Percentiles rank a stretch among this genome's conserved stretches.
Evolutionary conservation across 192 early-diverging fungal genomes (phyloP).

Genomic region (Linnemannia schmuckeri): DNA sequence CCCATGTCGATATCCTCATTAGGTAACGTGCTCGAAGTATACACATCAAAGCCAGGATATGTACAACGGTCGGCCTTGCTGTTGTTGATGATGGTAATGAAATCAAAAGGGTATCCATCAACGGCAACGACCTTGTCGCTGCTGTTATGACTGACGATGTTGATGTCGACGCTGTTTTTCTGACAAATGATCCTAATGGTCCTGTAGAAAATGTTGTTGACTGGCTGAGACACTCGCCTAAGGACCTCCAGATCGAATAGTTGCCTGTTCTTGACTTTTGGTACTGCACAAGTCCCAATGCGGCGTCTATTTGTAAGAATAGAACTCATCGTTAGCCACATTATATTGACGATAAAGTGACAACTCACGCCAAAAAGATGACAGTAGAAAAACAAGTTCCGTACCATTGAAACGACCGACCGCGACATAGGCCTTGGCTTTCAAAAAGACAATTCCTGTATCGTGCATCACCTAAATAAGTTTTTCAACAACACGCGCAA

Average conservation of each 20-base stretch:
- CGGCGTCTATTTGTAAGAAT: slow-evolving; percentile 18
- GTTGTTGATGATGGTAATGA: slow-evolving; percentile 8
- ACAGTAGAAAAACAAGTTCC: neutral
- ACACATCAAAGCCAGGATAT: slow-evolving; percentile 29
- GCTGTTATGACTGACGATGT: neutral
- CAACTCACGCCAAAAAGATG: neutral
- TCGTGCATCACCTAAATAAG: slow-evolving; percentile 26
- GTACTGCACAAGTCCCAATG: slow-evolving; percentile 17
- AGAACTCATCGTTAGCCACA: slow-evolving; percentile 1
- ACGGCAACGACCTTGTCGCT: neutral
- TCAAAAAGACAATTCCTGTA: slow-evolving; percentile 36
- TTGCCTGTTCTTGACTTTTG: slow-evolving; percentile 50
- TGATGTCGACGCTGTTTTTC: neutral
- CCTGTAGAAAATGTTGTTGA: neutral
- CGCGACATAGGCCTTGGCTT: slow-evolving; percentile 33
- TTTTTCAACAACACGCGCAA: neutral
- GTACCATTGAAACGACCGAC: slow-evolving; percentile 39
- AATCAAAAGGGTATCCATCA: neutral
- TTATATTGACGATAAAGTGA: neutral
- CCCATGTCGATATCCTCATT: slow-evolving; percentile 39
- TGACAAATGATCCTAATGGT: neutral
- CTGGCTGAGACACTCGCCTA: slow-evolving; percentile 27
- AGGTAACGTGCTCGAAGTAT: slow-evolving; percentile 36
- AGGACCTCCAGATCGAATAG: slow-evolving; percentile 37
- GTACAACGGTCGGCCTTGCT: neutral